phyloP scores from a whole-genome alignment of 495 filamentous ascomycete genomes.

The Aspergillus hancockii region DNA sequence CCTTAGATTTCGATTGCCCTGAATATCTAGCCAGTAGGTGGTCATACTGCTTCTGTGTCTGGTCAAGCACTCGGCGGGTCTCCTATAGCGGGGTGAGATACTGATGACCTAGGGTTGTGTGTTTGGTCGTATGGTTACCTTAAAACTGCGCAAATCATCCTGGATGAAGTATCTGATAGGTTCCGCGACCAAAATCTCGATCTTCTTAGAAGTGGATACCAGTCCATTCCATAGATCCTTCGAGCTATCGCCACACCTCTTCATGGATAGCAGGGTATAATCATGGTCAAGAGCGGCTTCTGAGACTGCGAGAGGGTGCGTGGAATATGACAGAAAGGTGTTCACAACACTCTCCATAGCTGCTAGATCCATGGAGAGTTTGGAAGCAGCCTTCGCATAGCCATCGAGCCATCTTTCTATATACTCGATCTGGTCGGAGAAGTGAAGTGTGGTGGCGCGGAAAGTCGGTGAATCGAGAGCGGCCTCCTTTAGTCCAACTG shows the following conservation, averaged over 20 bases:
- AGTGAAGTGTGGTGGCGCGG: constrained; percentile 83
- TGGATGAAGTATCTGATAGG: constrained; percentile 76
- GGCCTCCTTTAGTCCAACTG: constrained; percentile 91
- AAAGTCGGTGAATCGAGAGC: constrained; percentile 95
- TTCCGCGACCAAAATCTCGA: constrained; percentile 75
- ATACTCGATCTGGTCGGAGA: constrained; percentile 86
- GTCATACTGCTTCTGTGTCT: constrained; percentile 83
- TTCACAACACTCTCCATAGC: constrained; percentile 70
- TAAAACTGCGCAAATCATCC: constrained; percentile 69
- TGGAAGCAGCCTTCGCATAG: constrained; percentile 76
- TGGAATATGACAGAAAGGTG: constrained; percentile 68
- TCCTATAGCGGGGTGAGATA: constrained; percentile 60
- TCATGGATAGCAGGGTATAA: constrained; percentile 85
- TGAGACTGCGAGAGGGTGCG: constrained; percentile 69
- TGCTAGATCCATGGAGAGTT: constrained; percentile 71
- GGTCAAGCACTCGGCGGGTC: constrained; percentile 68
- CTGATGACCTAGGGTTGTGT: not conserved
- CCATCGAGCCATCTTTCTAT: constrained; percentile 92
- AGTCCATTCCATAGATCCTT: constrained; percentile 83
- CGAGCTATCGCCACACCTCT: constrained; percentile 78
- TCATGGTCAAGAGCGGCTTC: constrained; percentile 90
- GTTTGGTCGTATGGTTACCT: constrained; percentile 35
- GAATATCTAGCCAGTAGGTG: constrained; percentile 75
- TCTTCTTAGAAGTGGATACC: constrained; percentile 67
- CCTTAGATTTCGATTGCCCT: constrained; percentile 86